Evolutionary conservation across 1,284 basidiomycete genomes (phyloP).

Genomic region (Schizophyllum amplum): DNA sequence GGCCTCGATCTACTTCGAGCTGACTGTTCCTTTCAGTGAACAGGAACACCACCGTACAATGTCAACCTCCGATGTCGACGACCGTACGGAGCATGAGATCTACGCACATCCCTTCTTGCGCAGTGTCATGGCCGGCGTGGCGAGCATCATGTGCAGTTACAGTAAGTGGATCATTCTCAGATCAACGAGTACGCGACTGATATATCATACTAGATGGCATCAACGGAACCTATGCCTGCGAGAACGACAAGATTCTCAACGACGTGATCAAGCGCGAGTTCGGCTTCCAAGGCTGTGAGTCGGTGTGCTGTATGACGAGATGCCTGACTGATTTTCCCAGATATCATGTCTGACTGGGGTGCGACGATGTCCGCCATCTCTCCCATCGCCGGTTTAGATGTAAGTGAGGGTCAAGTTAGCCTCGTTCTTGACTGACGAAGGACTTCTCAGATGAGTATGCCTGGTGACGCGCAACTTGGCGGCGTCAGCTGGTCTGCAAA

Average conservation of each 20-base stretch:
- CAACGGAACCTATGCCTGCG: slow-evolving; percentile 76
- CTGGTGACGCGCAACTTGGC: slow-evolving; percentile 44
- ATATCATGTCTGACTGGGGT: slow-evolving; percentile 64
- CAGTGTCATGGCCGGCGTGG: slow-evolving; percentile 69
- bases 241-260: slow-evolving; percentile 71
- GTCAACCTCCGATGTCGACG: slow-evolving; percentile 63
- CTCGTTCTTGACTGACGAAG: not conserved
- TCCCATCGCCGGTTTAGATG: slow-evolving; percentile 62
- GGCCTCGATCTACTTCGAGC: not conserved
- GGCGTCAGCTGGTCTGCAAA: slow-evolving; percentile 38
- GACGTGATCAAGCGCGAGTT: slow-evolving; percentile 73
- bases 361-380: slow-evolving; percentile 44
- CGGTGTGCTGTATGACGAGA: not conserved
- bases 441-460: slow-evolving; percentile 56
- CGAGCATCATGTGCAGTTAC: slow-evolving; percentile 74
- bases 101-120: slow-evolving; percentile 69
- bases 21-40: slow-evolving; percentile 7
- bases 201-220: slow-evolving; percentile 36
- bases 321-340: slow-evolving; percentile 16
- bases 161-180: slow-evolving; percentile 22
- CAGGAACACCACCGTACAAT: slow-evolving; percentile 11
- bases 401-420: slow-evolving; percentile 20
- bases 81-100: slow-evolving; percentile 69
- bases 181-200: not conserved
- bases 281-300: slow-evolving; percentile 69